Percentiles rank a stretch among this genome's conserved stretches.
These are phyloP conservation scores for Skeletonema tropicum DNA, from an alignment of 108 stramenopile genomes.

Conservation along the genomic window DNA sequence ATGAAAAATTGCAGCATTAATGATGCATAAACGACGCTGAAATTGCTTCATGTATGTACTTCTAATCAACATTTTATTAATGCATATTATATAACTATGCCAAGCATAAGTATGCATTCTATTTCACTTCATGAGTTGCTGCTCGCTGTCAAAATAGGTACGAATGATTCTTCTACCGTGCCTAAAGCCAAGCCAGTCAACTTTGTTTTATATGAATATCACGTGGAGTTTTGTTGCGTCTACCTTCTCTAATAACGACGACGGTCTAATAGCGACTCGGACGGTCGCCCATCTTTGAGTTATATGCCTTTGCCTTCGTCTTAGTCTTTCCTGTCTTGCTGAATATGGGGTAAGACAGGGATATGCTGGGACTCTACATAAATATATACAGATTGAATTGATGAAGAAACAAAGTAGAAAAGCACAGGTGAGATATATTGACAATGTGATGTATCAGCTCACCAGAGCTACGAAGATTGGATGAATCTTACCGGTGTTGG, in stretches of 20 bases:
- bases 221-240: background rate
- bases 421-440: background rate
- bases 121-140: too few species aligned
- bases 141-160: too few species aligned
- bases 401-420: background rate
- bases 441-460: background rate
- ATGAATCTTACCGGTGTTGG: conserved; percentile 2
- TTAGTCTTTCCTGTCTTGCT: background rate
- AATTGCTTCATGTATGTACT: too few species aligned
- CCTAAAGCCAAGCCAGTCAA: too few species aligned
- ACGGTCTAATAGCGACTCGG: too few species aligned
- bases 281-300: background rate
- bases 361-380: background rate
- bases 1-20: too few species aligned
- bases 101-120: too few species aligned
- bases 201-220: background rate
- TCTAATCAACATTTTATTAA: too few species aligned
- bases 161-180: too few species aligned
- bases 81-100: too few species aligned
- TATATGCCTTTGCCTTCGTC: background rate
- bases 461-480: background rate
- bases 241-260: too few species aligned
- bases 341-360: background rate
- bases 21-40: too few species aligned
- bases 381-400: background rate